Evolutionary conservation across 1,139 yeast species (phyloP).

Genomic region (Debaryomyces robertsiae): DNA sequence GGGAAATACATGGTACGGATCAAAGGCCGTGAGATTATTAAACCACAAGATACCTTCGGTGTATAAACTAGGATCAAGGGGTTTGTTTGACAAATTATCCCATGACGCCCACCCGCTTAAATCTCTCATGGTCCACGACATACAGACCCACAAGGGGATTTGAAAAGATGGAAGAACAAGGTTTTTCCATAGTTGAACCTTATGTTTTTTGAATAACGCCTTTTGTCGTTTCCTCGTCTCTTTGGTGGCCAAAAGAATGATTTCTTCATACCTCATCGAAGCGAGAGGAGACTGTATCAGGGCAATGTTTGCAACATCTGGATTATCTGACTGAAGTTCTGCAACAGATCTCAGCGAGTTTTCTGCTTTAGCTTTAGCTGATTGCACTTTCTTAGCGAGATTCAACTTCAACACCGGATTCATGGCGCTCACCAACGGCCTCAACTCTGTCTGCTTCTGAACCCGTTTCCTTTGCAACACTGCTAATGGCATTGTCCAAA

Average conservation of each 20-base stretch:
- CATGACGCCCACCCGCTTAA: slow-evolving; percentile 72
- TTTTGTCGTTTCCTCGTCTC: slow-evolving; percentile 79
- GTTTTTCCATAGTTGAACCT: slow-evolving; percentile 82
- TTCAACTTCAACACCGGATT: slow-evolving; percentile 74
- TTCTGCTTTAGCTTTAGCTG: slow-evolving; percentile 36
- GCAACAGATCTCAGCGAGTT: slow-evolving; percentile 6
- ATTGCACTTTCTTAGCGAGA: slow-evolving; percentile 59
- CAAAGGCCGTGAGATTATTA: slow-evolving; percentile 58
- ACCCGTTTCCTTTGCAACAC: slow-evolving; percentile 68
- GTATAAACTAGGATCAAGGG: slow-evolving; percentile 57
- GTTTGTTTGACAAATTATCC: slow-evolving; percentile 46
- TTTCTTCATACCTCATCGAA: slow-evolving; percentile 73
- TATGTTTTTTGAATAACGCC: slow-evolving; percentile 60
- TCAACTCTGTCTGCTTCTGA: slow-evolving; percentile 66
- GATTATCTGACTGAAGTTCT: slow-evolving; percentile 8
- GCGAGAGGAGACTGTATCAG: slow-evolving; percentile 34
- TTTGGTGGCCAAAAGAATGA: slow-evolving; percentile 68
- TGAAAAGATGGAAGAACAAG: slow-evolving; percentile 74
- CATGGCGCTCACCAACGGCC: slow-evolving; percentile 73
- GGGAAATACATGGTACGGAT: slow-evolving; percentile 69
- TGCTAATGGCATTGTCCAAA: slow-evolving; percentile 78
- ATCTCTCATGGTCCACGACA: slow-evolving; percentile 75
- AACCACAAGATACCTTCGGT: slow-evolving; percentile 64
- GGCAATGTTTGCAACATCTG: slow-evolving; percentile 4
- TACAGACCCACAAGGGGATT: slow-evolving; percentile 83